Evolutionary conservation across 768 basidiomycete species (phyloP), one percentile per base, ranked within the genome.

Genomic region (Tylopilus subfusipes): DNA sequence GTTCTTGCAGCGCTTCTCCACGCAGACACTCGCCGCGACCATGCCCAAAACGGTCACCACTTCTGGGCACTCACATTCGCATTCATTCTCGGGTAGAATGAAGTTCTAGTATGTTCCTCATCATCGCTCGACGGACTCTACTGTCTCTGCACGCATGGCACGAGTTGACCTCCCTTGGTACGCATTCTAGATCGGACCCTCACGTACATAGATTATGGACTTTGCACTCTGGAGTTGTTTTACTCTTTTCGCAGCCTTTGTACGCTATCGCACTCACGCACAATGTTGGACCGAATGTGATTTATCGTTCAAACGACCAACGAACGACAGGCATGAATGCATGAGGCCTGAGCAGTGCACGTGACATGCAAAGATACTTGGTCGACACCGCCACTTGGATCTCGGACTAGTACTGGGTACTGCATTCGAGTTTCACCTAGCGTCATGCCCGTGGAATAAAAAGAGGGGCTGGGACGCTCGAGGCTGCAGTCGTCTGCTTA

Each of bases 1-100:
- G 29, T 72, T 84, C 51, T 71, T 88, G 46, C 78, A 82, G 59
- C 79, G 81, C 24, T 83, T 88, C 62, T 73, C 76, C 38, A 73
- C 65, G 4, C 68, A 66, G 21, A 54, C 62, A 0, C 55, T 68
- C 38, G 48, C 66, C 9, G 61, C 59, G 46, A 50, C 61, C 19
- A 38, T 56, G 21, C 57, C 62, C 47, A 70, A 66, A 36, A 55
- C 53, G 3, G 12, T 48, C 3, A 18, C 55, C 5, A 16, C 50
- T n/a, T n/a, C 57, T 11, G 56, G 21, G 10, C 58, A 61, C 52
- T 50, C 68, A 1, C 63, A 50, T 42, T 18, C 65, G 3, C 60
- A 52, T 18, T 57, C 66, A 27, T 59, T 63, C 60, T 68, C 68
- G 5, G 62, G 64, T 19, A 66, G 66, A 62, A 62, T 68, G 66